These are phyloP conservation scores for Leccinum proliferum DNA, from an alignment of 1,284 basidiomycete genomes.

Conservation along the genomic window DNA sequence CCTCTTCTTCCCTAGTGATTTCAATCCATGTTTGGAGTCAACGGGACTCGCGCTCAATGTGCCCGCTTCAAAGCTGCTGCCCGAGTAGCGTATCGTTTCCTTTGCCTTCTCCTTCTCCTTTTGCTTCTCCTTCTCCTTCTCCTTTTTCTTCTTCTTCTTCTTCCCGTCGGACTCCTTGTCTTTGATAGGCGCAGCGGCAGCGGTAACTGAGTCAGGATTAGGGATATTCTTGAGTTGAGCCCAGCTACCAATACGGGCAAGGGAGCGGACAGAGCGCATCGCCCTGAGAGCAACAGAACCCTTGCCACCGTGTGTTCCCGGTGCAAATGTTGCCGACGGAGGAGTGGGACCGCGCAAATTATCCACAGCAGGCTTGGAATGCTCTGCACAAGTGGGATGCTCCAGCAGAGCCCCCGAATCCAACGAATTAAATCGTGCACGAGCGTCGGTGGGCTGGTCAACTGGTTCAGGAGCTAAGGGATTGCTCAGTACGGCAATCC, in stretches of 20 bases:
- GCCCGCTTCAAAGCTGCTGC: conserved; percentile 63
- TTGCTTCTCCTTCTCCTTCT: conserved; percentile 23
- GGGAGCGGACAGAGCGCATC: conserved; percentile 65
- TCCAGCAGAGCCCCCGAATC: conserved; percentile 52
- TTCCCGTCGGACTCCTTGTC: conserved; percentile 33
- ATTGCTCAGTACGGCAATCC: conserved; percentile 15
- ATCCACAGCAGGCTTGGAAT: conserved; percentile 10
- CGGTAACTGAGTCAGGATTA: conserved; percentile 30
- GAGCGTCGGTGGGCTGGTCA: conserved; percentile 26
- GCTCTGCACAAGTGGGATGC: conserved; percentile 5
- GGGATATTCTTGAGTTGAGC: conserved; percentile 44
- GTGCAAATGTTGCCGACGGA: conserved; percentile 16
- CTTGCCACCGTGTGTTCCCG: conserved; percentile 16
- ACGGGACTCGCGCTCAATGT: conserved; percentile 39
- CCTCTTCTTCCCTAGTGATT: conserved; percentile 49
- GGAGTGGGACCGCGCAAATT: conserved; percentile 15
- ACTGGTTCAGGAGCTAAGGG: conserved; percentile 43
- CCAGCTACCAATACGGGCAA: conserved; percentile 70
- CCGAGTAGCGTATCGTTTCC: conserved; percentile 40
- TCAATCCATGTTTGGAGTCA: conserved; percentile 22
- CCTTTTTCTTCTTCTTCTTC: conserved; percentile 30
- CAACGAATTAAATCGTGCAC: conserved; percentile 59
- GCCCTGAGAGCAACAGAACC: conserved; percentile 72
- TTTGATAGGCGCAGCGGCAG: conserved; percentile 15
- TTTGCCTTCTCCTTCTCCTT: conserved; percentile 21